Conservation (phyloP, 1,139 yeast genomes). For the Yamadazyma mexicana region DNA sequence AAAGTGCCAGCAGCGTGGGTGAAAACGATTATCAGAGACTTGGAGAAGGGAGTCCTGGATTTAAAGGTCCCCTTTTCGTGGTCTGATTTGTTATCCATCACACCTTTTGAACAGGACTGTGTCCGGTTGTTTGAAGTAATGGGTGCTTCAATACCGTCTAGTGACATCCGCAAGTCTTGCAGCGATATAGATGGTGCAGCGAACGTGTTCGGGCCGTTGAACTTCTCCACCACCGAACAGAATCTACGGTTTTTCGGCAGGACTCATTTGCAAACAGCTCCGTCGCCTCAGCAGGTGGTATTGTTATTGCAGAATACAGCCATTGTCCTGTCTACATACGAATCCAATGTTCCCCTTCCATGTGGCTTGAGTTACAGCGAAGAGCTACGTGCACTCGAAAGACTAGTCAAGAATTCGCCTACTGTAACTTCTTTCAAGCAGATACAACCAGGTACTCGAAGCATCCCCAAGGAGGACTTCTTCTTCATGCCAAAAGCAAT, state of each 20-base stretch:
- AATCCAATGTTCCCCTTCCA: not conserved
- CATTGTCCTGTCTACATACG: conserved; percentile 3
- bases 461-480: conserved; percentile 4
- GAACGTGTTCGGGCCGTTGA: conserved; percentile 3
- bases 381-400: not conserved
- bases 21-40: not conserved
- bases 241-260: not conserved
- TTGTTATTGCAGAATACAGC: conserved; percentile 4
- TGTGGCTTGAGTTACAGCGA: not conserved
- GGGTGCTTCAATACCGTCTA: not conserved
- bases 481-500: not conserved
- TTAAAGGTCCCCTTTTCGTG: conserved; percentile 6
- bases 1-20: not conserved
- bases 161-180: not conserved
- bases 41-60: not conserved
- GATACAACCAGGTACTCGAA: no score
- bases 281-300: conserved; percentile 4
- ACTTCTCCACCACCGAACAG: conserved; percentile 5
- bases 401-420: no score
- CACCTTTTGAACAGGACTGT: not conserved
- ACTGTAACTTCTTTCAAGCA: no score
- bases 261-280: conserved; percentile 2
- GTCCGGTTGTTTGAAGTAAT: not conserved
- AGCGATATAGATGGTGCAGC: no score
- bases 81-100: conserved; percentile 1